phyloP scores from a whole-genome alignment of 2,329 filamentous ascomycete species.

The Sporothrix pseudoabietina region DNA sequence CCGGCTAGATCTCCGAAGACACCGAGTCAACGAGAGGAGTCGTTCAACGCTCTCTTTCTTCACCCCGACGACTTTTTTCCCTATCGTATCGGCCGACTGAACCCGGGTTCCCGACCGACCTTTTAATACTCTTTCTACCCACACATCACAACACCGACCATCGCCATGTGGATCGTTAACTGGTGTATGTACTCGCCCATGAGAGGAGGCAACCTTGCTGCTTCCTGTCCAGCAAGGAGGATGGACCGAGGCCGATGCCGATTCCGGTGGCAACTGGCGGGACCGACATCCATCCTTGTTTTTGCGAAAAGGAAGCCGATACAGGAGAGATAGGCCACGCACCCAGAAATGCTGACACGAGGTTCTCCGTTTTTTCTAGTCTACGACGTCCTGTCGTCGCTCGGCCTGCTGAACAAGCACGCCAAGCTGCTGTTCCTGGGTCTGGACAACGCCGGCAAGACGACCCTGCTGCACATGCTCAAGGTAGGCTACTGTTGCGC shows the following conservation, averaged over 20 bases:
- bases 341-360: slow-evolving; percentile 37
- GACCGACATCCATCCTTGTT: not conserved
- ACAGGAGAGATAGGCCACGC: not conserved
- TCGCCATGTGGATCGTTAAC: slow-evolving; percentile 88
- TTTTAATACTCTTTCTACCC: not conserved
- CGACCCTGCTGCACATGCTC: slow-evolving; percentile 90
- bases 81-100: not conserved
- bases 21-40: not conserved
- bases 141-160: slow-evolving; percentile 23
- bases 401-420: slow-evolving; percentile 92
- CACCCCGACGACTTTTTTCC: not conserved
- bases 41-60: not conserved
- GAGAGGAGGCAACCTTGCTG: not conserved
- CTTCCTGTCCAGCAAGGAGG: not conserved
- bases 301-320: not conserved
- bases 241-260: slow-evolving; percentile 19
- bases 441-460: slow-evolving; percentile 93
- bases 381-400: slow-evolving; percentile 84
- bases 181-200: slow-evolving; percentile 71
- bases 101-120: slow-evolving; percentile 5
- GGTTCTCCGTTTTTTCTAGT: slow-evolving; percentile 52
- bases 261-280: not conserved
- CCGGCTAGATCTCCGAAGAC: not conserved
- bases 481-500: slow-evolving; percentile 61
- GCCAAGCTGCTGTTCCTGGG: slow-evolving; percentile 93